These are phyloP conservation scores for Aspergillus cavernicola DNA, from an alignment of 495 filamentous ascomycete genomes.

Conservation along the genomic window DNA sequence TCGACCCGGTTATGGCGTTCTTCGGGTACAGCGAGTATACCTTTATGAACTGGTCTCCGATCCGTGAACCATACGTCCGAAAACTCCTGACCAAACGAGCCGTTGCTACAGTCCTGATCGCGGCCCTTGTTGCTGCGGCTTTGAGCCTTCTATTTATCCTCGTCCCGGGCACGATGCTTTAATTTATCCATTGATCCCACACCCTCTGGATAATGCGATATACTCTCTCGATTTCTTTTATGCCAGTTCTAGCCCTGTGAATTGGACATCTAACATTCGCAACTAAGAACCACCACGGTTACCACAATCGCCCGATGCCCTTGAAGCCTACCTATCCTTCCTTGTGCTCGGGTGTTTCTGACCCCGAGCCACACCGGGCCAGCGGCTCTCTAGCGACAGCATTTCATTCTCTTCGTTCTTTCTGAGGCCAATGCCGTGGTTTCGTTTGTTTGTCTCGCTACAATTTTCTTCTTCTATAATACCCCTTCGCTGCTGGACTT, in stretches of 20 bases:
- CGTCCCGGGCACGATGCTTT: constrained; percentile 86
- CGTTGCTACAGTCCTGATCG: constrained; percentile 66
- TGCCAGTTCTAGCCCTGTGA: not conserved
- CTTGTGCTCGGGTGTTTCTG: not conserved
- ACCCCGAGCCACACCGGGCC: not conserved
- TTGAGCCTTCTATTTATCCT: constrained; percentile 83
- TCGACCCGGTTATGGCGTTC: constrained; percentile 90
- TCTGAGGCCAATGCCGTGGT: constrained; percentile 17
- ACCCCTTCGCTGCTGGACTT: constrained; percentile 33
- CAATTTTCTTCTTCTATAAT: constrained; percentile 34
- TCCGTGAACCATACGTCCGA: constrained; percentile 85
- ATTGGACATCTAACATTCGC: not conserved
- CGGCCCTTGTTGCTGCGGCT: constrained; percentile 69
- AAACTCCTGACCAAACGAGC: constrained; percentile 78
- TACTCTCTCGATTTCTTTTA: not conserved
- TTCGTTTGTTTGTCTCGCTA: constrained; percentile 22
- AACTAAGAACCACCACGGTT: not conserved
- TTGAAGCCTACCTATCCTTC: not conserved
- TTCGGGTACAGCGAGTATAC: constrained; percentile 91
- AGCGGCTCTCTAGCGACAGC: not conserved
- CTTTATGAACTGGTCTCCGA: constrained; percentile 79
- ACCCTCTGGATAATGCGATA: not conserved
- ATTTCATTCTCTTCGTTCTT: constrained; percentile 16
- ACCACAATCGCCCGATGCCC: not conserved
- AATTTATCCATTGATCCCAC: constrained; percentile 18